Base-by-base conservation (phyloP, 2,329 filamentous ascomycete species). In the Penicillium thymicola region DNA sequence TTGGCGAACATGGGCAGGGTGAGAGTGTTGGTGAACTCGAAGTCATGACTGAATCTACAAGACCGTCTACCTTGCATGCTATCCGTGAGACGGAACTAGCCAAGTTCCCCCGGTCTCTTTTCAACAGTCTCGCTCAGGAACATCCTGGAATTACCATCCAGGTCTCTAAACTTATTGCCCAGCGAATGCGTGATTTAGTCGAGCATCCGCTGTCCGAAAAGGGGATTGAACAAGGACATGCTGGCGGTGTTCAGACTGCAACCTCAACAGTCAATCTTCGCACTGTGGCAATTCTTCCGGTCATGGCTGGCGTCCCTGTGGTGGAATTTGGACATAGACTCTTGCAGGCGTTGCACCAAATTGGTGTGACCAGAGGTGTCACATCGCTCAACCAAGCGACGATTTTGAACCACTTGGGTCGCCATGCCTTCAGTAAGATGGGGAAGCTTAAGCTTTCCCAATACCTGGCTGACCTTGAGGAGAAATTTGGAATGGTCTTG, bases 71-170 rank as follows among this genome's bases (percentile, higher is more conserved):
- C 1, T 77, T 99, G 14, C 93, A 97, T 69, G 94, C 94, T 5
- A 99, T 99, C 65, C 89, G 94, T 55, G 94, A 97, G 63, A 97
- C 94, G 0, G 94, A 99, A 71, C 78, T 99, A 28, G 93, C 95
- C 57, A 97, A 96, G 67, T 96, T 99, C 58, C 94, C 94, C 0
- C 89, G 93, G 57, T 96, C 91, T 0, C 78, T 99, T 1, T 99
- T 99, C 80, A 99, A 99, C 79, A 99, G 94, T 69, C 83, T 99
- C 51, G 94, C 94, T 0, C 89, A 96, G 70, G 94, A 99, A 69
- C 94, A 99, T 69, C 94, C 94, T 5, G 95, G 92, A 42, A 99
- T 99, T 68, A 97, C 94, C 0, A 97, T 99, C 73, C 97, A 97
- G 74, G 96, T 99, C 28, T 97, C 94, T 1, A 99, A 97, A 74